Evolutionary conservation across 805 yeast species (phyloP), one percentile per base, ranked within the genome.

Genomic region (Cyberlindnera euphorbiiphila): DNA sequence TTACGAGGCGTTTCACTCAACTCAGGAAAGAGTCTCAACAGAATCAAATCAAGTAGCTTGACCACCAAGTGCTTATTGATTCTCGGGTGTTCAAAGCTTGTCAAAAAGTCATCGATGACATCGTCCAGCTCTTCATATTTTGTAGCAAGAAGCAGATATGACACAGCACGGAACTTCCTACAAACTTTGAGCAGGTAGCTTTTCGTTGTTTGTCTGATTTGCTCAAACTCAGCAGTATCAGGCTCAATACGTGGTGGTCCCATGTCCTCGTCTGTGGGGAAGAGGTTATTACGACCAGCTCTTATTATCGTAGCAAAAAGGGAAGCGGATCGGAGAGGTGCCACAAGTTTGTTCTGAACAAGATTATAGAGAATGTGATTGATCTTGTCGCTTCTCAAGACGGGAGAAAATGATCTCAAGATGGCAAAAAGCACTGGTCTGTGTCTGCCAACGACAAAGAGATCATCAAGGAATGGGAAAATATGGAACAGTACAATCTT

Each of bases 211-310:
- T 31, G 11, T 34, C 61, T 59, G 17, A 62, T 50, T 3, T 44
- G 45, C 20, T 53, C 57, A 38, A 66, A 64, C 41, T 70, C 73
- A 16, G 54, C 62, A 1, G 53, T 59, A 9, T 56, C 52, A 1
- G 79, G 77, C n/a, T 61, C 56, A 3, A 58, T 49, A 16, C 71
- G 50, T 5, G 71, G 62, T 4, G 73, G 71, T 0, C 78, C 78
- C 70, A 74, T 65, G n/a, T 53, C 52, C 12, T 66, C 70, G 49
- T 74, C 76, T 18, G 54, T 56, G 3, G 79, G 78, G 41, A 73
- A 74, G n/a, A 73, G 44, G 21, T 58, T 51, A 21, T 56, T 53
- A 36, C 78, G 53, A 3, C 63, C 43, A 11, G 50, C 45, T n/a
- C 47, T 46, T 6, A 71, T 20, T 4, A 56, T 30, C 2, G 37